Base-by-base conservation (phyloP, 1,139 yeast genomes). In the Magnusiomyces paraingens region DNA sequence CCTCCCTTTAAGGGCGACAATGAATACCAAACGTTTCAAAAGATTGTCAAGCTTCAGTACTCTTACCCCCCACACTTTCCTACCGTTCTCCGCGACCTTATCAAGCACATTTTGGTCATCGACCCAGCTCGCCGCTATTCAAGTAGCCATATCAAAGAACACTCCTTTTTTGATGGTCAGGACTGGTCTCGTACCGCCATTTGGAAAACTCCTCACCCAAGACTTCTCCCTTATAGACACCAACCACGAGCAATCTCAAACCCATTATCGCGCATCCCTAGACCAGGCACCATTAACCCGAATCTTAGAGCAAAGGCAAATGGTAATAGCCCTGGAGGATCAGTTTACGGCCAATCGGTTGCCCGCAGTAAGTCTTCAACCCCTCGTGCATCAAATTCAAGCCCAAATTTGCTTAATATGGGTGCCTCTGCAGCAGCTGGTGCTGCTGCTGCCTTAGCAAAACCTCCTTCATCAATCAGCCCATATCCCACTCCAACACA, bases 1-100 rank as follows among this genome's bases (percentile, higher is more conserved):
- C 99, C 99, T 0, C 99, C 99, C 11, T 94, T 94, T 72, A 93
- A 91, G 66, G 99, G 96, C 0, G 75, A 86, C n/a, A 93, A 95
- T 53, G 99, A 94, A 69, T 94, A 90, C 65, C 76, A 88, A 55
- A 93, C 97, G 0, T 94, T 94, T 69, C 98, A 94, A 66, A 90
- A 91, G 66, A 90, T 94, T 61, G 86, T 89, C 63, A 84, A 83
- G 64, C 79, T 85, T 39, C 94, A 91, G 59, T 94, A 82, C 69
- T 80, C 88, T 2, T 90, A 86, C 64, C 84, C 90, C 18, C 87
- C 91, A 0, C 86, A 86, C 1, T 81, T 83, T 60, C 95, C 96
- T 4, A 72, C 81, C 58, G 78, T 88, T 3, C 80, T 88, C 1
- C 74, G 87, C 49, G 87, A 83, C 61, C 73, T 91, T 52, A 81